Evolutionary conservation across 352 stramenopile genomes (phyloP).

Genomic region (Globisporangium barbulae): DNA sequence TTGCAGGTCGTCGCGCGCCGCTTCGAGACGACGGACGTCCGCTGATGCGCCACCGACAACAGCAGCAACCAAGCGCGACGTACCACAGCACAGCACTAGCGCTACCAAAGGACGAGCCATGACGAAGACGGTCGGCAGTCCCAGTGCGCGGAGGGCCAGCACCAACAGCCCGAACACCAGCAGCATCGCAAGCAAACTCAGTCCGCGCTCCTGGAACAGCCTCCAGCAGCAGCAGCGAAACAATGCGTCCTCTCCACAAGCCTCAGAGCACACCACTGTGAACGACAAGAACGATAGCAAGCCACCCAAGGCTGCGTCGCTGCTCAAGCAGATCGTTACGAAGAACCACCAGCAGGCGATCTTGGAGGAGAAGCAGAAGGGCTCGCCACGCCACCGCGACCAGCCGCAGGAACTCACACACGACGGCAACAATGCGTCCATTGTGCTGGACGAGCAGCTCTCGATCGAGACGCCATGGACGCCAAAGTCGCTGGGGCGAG

Average conservation of each 20-base stretch:
- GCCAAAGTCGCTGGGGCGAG: slow-evolving; percentile 76
- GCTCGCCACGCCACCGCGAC: background rate
- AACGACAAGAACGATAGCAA: slow-evolving; percentile 1
- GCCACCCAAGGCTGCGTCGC: slow-evolving; percentile 20
- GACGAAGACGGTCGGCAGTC: slow-evolving; percentile 10
- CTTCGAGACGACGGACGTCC: background rate
- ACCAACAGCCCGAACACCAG: slow-evolving; percentile 2
- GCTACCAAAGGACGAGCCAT: background rate
- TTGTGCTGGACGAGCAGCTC: slow-evolving; percentile 50
- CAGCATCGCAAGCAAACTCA: slow-evolving; percentile 5
- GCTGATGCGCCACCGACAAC: background rate
- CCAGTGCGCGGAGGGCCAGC: background rate
- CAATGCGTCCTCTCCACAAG: slow-evolving; percentile 2
- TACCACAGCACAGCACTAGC: background rate
- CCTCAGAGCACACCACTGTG: background rate
- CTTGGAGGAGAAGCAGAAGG: slow-evolving; percentile 5
- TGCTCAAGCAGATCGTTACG: slow-evolving; percentile 36
- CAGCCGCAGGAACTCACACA: slow-evolving; percentile 42
- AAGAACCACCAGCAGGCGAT: slow-evolving; percentile 21
- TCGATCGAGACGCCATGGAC: slow-evolving; percentile 68
- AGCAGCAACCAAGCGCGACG: background rate
- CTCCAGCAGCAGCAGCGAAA: background rate
- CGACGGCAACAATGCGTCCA: slow-evolving; percentile 80
- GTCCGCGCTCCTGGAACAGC: background rate
- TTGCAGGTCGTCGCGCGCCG: background rate